phyloP scores from a whole-genome alignment of 2,329 filamentous ascomycete species.

The Colletotrichum cordylinicola region DNA sequence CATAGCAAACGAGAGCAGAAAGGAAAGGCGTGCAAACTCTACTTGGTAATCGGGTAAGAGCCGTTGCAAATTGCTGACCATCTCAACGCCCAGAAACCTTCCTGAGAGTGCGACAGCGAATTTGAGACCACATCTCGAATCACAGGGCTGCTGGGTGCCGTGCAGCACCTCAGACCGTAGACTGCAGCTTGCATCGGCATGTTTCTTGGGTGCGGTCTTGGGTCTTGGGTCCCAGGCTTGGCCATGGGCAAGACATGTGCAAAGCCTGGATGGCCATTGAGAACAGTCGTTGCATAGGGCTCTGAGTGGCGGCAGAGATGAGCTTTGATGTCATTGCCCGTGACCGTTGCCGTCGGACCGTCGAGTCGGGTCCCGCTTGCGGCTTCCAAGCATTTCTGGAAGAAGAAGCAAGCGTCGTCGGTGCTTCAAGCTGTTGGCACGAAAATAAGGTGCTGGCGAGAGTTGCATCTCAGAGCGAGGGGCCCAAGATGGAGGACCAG shows the following conservation, averaged over 20 bases:
- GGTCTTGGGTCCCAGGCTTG: background rate
- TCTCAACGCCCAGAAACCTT: background rate
- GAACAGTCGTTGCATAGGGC: background rate
- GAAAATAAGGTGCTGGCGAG: background rate
- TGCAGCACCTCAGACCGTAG: background rate
- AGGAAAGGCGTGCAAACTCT: background rate
- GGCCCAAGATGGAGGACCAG: background rate
- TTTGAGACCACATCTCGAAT: background rate
- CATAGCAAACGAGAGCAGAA: background rate
- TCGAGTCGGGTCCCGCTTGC: background rate
- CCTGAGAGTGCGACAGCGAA: background rate
- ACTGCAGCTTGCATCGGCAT: background rate
- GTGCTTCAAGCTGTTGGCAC: background rate
- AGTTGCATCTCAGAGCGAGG: background rate
- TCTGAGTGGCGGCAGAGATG: background rate
- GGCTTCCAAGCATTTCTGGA: constrained; percentile 16
- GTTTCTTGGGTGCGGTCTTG: background rate
- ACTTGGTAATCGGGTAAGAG: background rate
- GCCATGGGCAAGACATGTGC: background rate
- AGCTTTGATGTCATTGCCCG: background rate
- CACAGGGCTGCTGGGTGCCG: background rate
- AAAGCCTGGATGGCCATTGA: background rate
- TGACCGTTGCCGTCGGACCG: constrained; percentile 3
- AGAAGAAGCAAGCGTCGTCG: background rate
- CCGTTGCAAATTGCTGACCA: background rate